Percentiles rank a stretch among this genome's conserved stretches.
Evolutionary conservation across 148 eudicot species (phyloP).

Genomic region (Selenicereus undatus): DNA sequence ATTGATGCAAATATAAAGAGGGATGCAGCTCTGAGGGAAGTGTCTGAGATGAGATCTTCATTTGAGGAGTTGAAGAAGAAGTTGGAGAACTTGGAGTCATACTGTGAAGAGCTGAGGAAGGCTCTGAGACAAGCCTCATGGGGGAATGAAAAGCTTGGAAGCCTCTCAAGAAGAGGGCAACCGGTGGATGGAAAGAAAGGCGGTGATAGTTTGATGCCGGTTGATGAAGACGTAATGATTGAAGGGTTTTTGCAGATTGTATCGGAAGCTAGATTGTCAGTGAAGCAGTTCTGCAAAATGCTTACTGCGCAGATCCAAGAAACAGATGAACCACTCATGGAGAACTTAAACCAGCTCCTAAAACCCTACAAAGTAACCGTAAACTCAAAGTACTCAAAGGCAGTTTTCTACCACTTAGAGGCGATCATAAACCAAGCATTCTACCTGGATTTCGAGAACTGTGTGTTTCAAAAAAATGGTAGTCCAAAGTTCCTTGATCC

Average conservation of each 20-base stretch:
- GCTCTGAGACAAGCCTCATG: conserved; percentile 52
- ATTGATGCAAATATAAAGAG: conserved; percentile 58
- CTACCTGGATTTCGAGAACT: conserved; percentile 86
- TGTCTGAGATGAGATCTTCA: conserved; percentile 68
- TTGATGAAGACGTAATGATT: conserved; percentile 73
- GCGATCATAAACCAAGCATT: conserved; percentile 74
- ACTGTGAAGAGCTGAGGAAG: conserved; percentile 79
- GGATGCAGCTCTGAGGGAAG: conserved; percentile 67
- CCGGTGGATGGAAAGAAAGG: conserved; percentile 20
- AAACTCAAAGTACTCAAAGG: conserved; percentile 59
- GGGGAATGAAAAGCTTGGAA: background rate
- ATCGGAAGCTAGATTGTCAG: conserved; percentile 80
- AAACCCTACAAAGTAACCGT: conserved; percentile 67
- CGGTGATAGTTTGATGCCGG: conserved; percentile 48
- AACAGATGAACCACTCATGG: conserved; percentile 46
- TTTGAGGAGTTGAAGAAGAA: conserved; percentile 66
- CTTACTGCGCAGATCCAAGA: conserved; percentile 59
- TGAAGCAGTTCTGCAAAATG: conserved; percentile 77
- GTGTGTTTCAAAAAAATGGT: conserved; percentile 72
- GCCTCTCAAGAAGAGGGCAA: conserved; percentile 30
- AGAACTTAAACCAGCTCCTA: conserved; percentile 51
- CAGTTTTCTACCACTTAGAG: conserved; percentile 68
- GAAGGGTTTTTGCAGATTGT: conserved; percentile 94
- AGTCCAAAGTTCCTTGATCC: conserved; percentile 66
- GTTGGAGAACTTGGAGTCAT: conserved; percentile 59